Base-by-base conservation (phyloP, 257 asterid species). In the Phtheirospermum japonicum region DNA sequence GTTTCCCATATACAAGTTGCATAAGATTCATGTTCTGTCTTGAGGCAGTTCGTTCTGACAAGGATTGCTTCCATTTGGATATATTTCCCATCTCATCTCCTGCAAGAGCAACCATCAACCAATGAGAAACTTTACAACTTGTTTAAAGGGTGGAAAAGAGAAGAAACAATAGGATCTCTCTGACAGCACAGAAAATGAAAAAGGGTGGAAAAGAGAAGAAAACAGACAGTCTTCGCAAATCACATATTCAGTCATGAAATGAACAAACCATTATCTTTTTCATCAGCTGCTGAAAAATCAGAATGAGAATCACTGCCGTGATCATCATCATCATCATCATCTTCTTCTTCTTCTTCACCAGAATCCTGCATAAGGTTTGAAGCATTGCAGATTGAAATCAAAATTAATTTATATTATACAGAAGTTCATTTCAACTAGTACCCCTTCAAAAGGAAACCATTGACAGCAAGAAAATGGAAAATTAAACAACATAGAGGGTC, bases 1-100 rank as follows among this genome's bases (percentile, higher is more conserved):
- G 71, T 49, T 77, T 75, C 71, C 91, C 95, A 75, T 93, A 89
- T 59, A 93, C 97, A 66, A 89, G 94, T 69, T 87, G 92, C 95
- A 79, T 79, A 66, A 93, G 95, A 76, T 93, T 85, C 71, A 74
- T 62, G 12, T 59, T 82, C 73, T 73, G 79, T 59, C 84, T 77
- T 14, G 81, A 69, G 37, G 87, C 73, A 66, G 82, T 85, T 75
- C 90, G 81, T 73, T 87, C 97, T 13, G 70, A 79, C 82, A 87
- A 67, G 46, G 81, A 72, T 65, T 87, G 91, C 76, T 83, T 93
- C 99, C 99, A 93, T 75, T 90, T 87, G 42, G 94, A 79, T 49
- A 58, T 69, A 75, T 89, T 92, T 56, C 96, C 99, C 80, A 61
- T 64, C 70, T 74, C 89, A 66, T 65, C 80, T 68, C 72, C 93